Percentiles rank a stretch among this genome's conserved stretches.
phyloP scores from a whole-genome alignment of 1,139 yeast species.

The Meyerozyma carpophila region DNA sequence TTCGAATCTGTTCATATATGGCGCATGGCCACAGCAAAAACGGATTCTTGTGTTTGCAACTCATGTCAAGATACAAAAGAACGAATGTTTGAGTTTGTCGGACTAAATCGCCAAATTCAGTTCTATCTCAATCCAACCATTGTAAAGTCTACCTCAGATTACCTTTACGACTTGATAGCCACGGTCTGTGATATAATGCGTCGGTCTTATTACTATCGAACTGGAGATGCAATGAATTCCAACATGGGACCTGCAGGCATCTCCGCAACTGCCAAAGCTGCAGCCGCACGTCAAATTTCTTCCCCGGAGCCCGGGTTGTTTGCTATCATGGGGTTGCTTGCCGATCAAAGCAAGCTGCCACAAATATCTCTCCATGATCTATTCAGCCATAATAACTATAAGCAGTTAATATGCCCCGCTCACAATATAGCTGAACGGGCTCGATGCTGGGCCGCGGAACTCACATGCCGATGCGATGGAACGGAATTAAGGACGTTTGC shows the following conservation, averaged over 20 bases:
- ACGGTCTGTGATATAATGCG: conserved; percentile 2
- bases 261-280: background rate
- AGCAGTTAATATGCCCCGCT: background rate
- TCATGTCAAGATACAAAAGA: background rate
- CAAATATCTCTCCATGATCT: background rate
- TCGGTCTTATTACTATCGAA: background rate
- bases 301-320: background rate
- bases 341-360: background rate
- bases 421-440: background rate
- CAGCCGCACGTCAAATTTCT: conserved; percentile 1
- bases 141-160: conserved; percentile 5
- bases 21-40: conserved; percentile 3
- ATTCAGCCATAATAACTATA: background rate
- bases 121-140: conserved; percentile 11
- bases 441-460: background rate
- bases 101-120: conserved; percentile 9
- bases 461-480: conserved; percentile 1
- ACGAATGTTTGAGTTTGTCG: conserved; percentile 4
- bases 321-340: background rate
- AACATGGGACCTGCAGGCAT: background rate
- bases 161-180: conserved; percentile 7
- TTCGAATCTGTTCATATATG: conserved; percentile 9
- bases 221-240: background rate
- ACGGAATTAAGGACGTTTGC: background rate
- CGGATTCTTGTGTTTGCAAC: background rate